Base-by-base conservation (phyloP, 306 rosid species). In the Rosa rugosa region DNA sequence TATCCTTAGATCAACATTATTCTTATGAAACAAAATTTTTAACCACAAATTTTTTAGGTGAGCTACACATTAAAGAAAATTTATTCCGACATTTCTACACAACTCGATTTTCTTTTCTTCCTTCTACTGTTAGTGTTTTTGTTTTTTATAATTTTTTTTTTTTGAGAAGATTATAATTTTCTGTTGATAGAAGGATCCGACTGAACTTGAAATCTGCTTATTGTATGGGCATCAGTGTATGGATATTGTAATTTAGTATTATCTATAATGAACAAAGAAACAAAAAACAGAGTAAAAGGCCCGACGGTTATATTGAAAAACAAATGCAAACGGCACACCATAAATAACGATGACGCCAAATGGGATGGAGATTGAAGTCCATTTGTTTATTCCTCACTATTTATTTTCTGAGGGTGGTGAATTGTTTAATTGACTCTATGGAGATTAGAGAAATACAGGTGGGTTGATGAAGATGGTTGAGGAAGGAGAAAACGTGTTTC, bases 401-500 rank as follows among this genome's bases (percentile, higher is more conserved):
- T 25, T 62, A 34, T 17, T 65, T 38, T 64, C 4, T 34, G 11
- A 56, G n/a, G n/a, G n/a, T 2, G 7, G 69, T 34, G 69, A 64
- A 16, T 65, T 36, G 41, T 65, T 65, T 34, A 65, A 36, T 34
- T 0, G 45, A 41, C 0, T 5, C 13, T 38, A 8, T 67, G 22
- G 31, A 17, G 31, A 68, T 41, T 68, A 14, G 50, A 53, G 17
- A 76, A 31, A 17, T 47, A 34, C 14, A 12, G 75, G 44, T 10
- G 17, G 72, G 65, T n/a, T 0, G 44, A 53, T 63, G 41, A 27
- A 42, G 38, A 34, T 22, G 11, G 56, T 51, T 3, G 17, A 31
- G 49, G 13, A 68, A 34, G 50, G 20, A 38, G 84, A 71, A 79
- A 84, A 79, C 86, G 87, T 82, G 90, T 76, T 63, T 76, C 60